Base-by-base conservation (phyloP, 2,329 filamentous ascomycete genomes). In the Colletotrichum gloeosporioides region DNA sequence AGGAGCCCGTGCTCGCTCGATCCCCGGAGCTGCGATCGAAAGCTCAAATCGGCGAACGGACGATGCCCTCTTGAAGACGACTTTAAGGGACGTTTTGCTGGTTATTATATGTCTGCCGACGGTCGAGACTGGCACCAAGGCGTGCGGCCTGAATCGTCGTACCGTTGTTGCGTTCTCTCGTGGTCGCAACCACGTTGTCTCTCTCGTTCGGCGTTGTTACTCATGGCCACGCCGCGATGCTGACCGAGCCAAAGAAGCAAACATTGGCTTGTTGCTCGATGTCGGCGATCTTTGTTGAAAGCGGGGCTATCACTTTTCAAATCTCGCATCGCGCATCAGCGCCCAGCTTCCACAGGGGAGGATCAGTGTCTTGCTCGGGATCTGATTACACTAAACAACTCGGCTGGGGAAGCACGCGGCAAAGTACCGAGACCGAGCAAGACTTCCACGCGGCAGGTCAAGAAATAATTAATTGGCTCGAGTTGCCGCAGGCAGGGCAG, bases 31-130 rank as follows among this genome's bases (percentile, higher is more conserved):
- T 65, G 57, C 44, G 70, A 73, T 39, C 57, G n/a, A 69, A 73
- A 53, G 71, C 59, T 61, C 59, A 61, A 34, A 76, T 76, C 74
- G 74, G 70, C 70, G 70, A 59, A 73, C 74, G 61, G 70, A 69
- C 70, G 12, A 31, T 39, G 25, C 36, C 32, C 29, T 18, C 25
- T 32, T 53, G 4, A 34, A 67, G 10, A 67, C n/a, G 69, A 63
- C 12, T 22, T 34, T n/a, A 13, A 25, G 25, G 32, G 22, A 34
- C 22, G 63, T 53, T 16, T 18, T 18, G 44, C 13, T 13, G 7
- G 31, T 57, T 15, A 29, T 31, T 57, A 49, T 36, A 29, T 72
- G 2, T 31, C 31, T 55, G 25, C 39, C 15, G 44, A n/a, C 25
- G 18, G 63, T n/a, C 16, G 39, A 53, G 32, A 71, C 18, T 25